A percentile compares a stretch with the other conserved stretches of the same genome.
phyloP scores from a whole-genome alignment of 2,329 filamentous ascomycete genomes.

The Clarireedia hainanense region DNA sequence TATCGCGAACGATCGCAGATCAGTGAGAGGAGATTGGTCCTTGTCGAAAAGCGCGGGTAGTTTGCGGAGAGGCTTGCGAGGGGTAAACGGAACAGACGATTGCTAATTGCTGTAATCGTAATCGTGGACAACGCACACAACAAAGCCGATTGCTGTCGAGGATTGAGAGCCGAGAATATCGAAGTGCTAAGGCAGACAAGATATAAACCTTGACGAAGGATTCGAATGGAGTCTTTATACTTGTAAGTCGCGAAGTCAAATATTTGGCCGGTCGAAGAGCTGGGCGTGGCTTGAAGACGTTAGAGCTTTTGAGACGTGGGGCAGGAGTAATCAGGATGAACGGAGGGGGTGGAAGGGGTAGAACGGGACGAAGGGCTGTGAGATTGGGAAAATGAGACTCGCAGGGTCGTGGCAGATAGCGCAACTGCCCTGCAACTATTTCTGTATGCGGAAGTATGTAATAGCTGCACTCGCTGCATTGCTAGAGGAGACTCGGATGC shows the following conservation, averaged over 20 bases:
- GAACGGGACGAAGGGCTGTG: background rate
- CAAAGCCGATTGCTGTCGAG: background rate
- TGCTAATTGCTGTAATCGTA: background rate
- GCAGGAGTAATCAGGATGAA: background rate
- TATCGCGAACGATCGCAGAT: background rate
- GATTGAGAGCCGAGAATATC: background rate
- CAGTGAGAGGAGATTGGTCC: background rate
- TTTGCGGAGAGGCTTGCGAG: background rate
- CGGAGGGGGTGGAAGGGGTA: background rate
- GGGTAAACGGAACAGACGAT: background rate
- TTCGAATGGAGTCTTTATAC: conserved; percentile 6
- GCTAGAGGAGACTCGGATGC: background rate
- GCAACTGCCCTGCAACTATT: background rate
- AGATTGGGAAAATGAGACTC: background rate
- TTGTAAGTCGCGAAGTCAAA: background rate
- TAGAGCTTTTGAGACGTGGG: background rate
- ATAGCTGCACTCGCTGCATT: background rate
- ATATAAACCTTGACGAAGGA: conserved; percentile 1
- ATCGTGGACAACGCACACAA: background rate
- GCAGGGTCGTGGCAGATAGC: background rate
- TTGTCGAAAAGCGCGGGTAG: background rate
- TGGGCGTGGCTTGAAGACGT: background rate
- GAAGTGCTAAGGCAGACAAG: background rate
- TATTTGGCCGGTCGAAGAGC: background rate
- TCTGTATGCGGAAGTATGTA: background rate